phyloP scores from a whole-genome alignment of 2,329 filamentous ascomycete species.

The Helminthosporium solani region DNA sequence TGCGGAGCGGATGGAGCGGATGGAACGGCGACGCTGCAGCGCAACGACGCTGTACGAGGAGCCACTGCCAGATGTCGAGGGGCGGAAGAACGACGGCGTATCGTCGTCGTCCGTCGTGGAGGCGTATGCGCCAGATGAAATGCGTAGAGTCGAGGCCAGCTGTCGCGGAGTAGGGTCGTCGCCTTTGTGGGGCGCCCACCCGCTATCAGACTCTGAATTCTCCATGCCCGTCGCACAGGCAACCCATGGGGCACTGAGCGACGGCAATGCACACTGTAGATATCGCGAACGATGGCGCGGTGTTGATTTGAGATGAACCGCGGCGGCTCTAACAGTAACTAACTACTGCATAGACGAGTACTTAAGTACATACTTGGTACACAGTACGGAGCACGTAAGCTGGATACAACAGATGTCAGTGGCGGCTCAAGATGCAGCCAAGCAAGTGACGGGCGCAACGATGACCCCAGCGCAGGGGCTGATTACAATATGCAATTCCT shows the following conservation, averaged over 20 bases:
- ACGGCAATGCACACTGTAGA: background rate
- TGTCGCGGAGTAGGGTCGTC: constrained; percentile 32
- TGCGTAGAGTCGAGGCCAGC: constrained; percentile 46
- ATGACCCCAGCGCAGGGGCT: background rate
- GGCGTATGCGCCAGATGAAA: constrained; percentile 58
- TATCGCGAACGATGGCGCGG: background rate
- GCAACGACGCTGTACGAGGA: constrained; percentile 36
- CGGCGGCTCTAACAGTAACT: too few species aligned
- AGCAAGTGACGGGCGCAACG: too few species aligned
- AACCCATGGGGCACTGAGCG: constrained; percentile 3
- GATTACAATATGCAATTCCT: too few species aligned
- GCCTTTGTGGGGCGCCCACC: constrained; percentile 24
- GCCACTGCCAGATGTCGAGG: constrained; percentile 43
- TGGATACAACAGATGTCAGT: too few species aligned
- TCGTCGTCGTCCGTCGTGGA: constrained; percentile 87
- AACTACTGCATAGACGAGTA: too few species aligned
- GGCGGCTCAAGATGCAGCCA: too few species aligned
- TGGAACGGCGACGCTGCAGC: constrained; percentile 34
- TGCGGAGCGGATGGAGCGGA: constrained; percentile 30
- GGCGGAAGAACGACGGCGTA: constrained; percentile 60
- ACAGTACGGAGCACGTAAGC: too few species aligned
- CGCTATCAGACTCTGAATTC: constrained; percentile 45
- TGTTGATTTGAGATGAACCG: background rate
- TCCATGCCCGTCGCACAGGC: constrained; percentile 1
- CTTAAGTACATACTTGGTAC: too few species aligned